Conservation (phyloP, 2,329 filamentous ascomycete species). For the Sporothrix pseudoabietina region DNA sequence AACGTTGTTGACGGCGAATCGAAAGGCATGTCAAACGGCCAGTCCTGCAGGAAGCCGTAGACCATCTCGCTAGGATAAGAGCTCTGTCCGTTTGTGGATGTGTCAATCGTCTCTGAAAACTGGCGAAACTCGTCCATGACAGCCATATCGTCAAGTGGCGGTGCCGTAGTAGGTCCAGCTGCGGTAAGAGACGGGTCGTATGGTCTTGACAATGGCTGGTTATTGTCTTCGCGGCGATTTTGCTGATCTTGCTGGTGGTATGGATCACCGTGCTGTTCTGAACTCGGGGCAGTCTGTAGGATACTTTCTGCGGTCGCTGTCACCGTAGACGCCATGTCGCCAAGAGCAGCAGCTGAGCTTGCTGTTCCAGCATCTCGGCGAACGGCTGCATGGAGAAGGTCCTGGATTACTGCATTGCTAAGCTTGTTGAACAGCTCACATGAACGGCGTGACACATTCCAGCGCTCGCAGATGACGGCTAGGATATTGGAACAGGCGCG, state of each 20-base stretch:
- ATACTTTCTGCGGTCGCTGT: neutral
- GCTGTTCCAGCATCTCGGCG: neutral
- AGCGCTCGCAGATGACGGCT: constrained; percentile 18
- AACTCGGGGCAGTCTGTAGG: neutral
- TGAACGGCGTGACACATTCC: constrained; percentile 14
- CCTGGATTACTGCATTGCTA: constrained; percentile 21
- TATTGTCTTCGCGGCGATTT: neutral
- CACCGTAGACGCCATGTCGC: neutral
- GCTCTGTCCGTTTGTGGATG: neutral
- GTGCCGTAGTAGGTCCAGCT: neutral
- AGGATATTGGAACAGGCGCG: constrained; percentile 18
- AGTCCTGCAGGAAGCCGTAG: constrained; percentile 2
- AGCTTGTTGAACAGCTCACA: constrained; percentile 22
- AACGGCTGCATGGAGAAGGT: neutral
- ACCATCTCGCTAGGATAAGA: constrained; percentile 1
- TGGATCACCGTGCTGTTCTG: neutral
- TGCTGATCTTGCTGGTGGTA: neutral
- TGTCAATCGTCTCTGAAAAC: neutral
- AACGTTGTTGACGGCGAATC: neutral
- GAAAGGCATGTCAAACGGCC: neutral
- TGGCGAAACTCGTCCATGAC: constrained; percentile 9
- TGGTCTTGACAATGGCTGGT: neutral
- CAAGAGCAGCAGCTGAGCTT: neutral
- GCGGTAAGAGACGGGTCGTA: neutral
- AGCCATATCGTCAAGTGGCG: neutral